Conservation (phyloP, 2,329 filamentous ascomycete species). For the Colletotrichum horii region DNA sequence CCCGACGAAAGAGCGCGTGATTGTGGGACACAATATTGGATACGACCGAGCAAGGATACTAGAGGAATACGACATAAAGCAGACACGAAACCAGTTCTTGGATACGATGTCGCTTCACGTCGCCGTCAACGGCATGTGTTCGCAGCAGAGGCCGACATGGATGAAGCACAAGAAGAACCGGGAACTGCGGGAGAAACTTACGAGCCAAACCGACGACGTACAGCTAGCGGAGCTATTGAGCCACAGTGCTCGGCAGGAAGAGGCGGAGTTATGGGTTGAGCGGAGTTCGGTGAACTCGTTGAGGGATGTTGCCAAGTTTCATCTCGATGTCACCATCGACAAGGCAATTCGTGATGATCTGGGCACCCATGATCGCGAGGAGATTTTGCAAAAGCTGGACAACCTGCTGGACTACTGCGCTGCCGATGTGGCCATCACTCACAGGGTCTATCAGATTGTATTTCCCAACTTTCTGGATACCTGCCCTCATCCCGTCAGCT, state of each 20-base stretch:
- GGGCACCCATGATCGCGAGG: slow-evolving; percentile 76
- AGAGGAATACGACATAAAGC: slow-evolving; percentile 87
- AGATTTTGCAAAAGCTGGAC: slow-evolving; percentile 74
- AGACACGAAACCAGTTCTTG: slow-evolving; percentile 85
- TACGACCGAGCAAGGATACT: slow-evolving; percentile 88
- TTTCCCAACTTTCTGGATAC: slow-evolving; percentile 88
- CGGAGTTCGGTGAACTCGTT: slow-evolving; percentile 94
- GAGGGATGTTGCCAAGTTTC: slow-evolving; percentile 94
- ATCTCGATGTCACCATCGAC: slow-evolving; percentile 89
- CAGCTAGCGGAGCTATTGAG: slow-evolving; percentile 76
- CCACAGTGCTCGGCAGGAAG: slow-evolving; percentile 74
- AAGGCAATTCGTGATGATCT: slow-evolving; percentile 89
- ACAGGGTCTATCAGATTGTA: slow-evolving; percentile 91
- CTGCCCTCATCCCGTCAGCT: slow-evolving; percentile 96
- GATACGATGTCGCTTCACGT: slow-evolving; percentile 99
- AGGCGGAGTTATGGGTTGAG: slow-evolving; percentile 95
- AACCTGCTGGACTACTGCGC: slow-evolving; percentile 93
- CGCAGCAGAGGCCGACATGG: slow-evolving; percentile 93
- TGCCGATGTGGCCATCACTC: slow-evolving; percentile 90
- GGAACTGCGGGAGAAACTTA: slow-evolving; percentile 81
- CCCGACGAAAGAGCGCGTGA: slow-evolving; percentile 71
- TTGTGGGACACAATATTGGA: slow-evolving; percentile 94
- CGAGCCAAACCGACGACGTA: slow-evolving; percentile 71
- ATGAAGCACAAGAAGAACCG: slow-evolving; percentile 94
- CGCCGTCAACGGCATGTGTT: slow-evolving; percentile 99